phyloP scores from a whole-genome alignment of 768 basidiomycete species.

The Cystofilobasidium capitatum region DNA sequence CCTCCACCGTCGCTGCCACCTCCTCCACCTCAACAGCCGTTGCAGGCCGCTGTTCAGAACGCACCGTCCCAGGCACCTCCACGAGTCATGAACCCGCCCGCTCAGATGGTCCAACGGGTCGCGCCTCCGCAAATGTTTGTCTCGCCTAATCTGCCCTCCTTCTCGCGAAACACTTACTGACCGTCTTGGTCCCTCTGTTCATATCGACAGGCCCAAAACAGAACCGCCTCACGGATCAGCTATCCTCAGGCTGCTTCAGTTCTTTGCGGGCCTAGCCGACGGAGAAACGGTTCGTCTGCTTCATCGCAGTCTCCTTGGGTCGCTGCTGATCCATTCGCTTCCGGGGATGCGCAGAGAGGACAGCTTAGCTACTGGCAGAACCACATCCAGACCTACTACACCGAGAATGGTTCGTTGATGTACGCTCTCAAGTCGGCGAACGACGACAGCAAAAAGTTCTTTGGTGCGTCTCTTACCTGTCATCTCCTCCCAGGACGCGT shows the following conservation, averaged over 20 bases:
- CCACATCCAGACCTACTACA: slow-evolving; percentile 19
- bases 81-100: not conserved
- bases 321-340: not conserved
- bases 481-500: no score
- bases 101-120: not conserved
- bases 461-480: slow-evolving; percentile 9
- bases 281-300: slow-evolving; percentile 19
- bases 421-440: slow-evolving; percentile 4
- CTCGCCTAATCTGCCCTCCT: not conserved
- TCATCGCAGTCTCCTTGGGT: not conserved
- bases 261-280: slow-evolving; percentile 21
- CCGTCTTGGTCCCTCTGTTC: not conserved
- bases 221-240: slow-evolving; percentile 17
- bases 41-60: not conserved
- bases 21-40: no score
- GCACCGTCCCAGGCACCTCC: not conserved
- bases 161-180: no score
- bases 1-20: not conserved
- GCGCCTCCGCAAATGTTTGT: not conserved
- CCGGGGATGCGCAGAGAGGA: not conserved
- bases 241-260: slow-evolving; percentile 23
- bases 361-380: slow-evolving; percentile 20
- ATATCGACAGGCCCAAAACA: not conserved
- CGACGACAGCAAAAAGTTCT: slow-evolving; percentile 2
- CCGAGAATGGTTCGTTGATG: slow-evolving; percentile 4